Base-by-base conservation (phyloP, 805 yeast species). In the Yarrowia sp. region DNA sequence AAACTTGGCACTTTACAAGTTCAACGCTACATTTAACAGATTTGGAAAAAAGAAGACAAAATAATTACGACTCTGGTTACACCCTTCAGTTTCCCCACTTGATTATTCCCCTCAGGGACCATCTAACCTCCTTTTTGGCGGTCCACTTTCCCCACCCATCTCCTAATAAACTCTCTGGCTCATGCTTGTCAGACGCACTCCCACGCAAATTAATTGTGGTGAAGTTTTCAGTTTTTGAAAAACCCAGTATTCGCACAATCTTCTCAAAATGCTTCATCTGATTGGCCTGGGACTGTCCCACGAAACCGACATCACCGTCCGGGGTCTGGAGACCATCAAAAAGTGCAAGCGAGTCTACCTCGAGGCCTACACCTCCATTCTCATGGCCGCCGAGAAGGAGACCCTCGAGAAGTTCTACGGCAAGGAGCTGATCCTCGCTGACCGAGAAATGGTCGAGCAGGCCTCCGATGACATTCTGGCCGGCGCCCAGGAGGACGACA, bases 311-410 rank as follows among this genome's bases (percentile, higher is more conserved):
- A 92, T 94, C 74, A 93, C 98, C 0, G 97, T 94, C 15, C 88
- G 98, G 73, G 99, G 99, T 1, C 82, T 95, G 36, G 92, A 94
- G 74, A 85, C 88, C 3, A 92, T 95, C 68, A 88, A 84, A 74
- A 85, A 83, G 76, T 92, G 98, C 79, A 87, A 89, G 74, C 83
- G 97, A 49, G 97, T 94, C n/a, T 94, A 94, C 73, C 81, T 95
- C 68, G 99, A 94, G 79, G 98, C 96, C 2, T 94, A 94, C 78
- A 94, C 99, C 3, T 90, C 97, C 46, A 94, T 94, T 70, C 81
- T 95, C 69, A 94, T 95, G 98, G 92, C 97, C 13, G 96, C 98
- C 2, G 86, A 89, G 70, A 81, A 86, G 75, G 85, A 82, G 69
- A 84, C 88, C 6, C 79, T 94, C 14, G 98, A 93, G 76, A 83